These are phyloP conservation scores for Trichocomaceae sp. DNA, from an alignment of 2,329 filamentous ascomycete genomes.

Conservation along the genomic window DNA sequence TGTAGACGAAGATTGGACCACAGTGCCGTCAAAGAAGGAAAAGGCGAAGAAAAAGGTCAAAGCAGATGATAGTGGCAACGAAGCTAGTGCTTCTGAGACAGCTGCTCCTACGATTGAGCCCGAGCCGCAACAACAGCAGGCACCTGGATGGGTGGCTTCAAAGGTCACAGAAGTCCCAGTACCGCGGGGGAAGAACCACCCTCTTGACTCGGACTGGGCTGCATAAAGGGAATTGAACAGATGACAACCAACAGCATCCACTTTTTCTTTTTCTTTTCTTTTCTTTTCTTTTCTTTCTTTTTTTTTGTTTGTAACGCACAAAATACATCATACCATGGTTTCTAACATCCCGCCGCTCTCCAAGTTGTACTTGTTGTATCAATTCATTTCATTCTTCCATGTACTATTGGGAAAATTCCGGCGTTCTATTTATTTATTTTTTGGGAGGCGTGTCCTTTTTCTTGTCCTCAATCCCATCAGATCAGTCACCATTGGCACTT, in stretches of 20 bases:
- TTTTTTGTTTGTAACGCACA: not conserved
- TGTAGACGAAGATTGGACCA: conserved; percentile 54
- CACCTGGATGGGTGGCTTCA: conserved; percentile 25
- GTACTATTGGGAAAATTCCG: not conserved
- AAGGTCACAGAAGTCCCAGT: conserved; percentile 24
- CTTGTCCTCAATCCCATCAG: not conserved
- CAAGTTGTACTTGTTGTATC: not conserved
- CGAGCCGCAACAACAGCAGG: not conserved
- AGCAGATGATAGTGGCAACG: conserved; percentile 39
- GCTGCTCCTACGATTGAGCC: not conserved
- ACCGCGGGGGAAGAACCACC: conserved; percentile 33
- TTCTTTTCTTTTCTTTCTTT: no score
- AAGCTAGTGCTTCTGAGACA: conserved; percentile 35
- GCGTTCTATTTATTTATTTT: not conserved
- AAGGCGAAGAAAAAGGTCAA: conserved; percentile 41
- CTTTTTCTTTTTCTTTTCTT: no score
- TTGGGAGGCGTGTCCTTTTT: conserved; percentile 4
- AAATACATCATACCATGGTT: not conserved
- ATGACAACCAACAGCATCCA: not conserved
- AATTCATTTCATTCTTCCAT: not conserved
- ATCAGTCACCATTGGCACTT: not conserved
- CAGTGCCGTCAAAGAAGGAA: conserved; percentile 54
- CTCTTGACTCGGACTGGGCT: conserved; percentile 41
- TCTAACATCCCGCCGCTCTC: not conserved
- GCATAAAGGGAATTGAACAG: conserved; percentile 22